Evolutionary conservation across 768 basidiomycete species (phyloP).

Genomic region (Kockovaella imperatae): DNA sequence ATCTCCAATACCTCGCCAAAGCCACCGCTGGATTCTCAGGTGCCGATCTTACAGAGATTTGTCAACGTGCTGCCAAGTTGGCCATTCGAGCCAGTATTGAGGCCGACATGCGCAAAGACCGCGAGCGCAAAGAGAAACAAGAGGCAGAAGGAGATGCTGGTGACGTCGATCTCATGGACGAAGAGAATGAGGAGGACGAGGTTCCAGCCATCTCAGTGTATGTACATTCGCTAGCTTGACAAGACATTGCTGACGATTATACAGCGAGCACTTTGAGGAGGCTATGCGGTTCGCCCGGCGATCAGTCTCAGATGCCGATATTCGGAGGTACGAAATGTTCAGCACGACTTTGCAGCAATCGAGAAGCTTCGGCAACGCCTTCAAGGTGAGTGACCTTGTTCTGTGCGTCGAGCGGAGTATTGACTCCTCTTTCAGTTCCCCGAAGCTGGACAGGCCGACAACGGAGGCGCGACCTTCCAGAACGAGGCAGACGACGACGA

Average conservation of each 20-base stretch:
- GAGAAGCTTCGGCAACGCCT: slow-evolving; percentile 72
- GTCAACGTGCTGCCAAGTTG: slow-evolving; percentile 92
- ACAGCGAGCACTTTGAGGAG: slow-evolving; percentile 92
- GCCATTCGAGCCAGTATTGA: slow-evolving; percentile 95
- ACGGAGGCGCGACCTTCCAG: slow-evolving; percentile 47
- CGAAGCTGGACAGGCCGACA: slow-evolving; percentile 52
- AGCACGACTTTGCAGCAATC: slow-evolving; percentile 54
- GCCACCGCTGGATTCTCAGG: slow-evolving; percentile 96
- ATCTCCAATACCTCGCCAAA: slow-evolving; percentile 79
- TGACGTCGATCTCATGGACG: slow-evolving; percentile 54
- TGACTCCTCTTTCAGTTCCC: slow-evolving; percentile 80
- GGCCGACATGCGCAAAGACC: slow-evolving; percentile 67
- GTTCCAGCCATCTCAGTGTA: slow-evolving; percentile 81
- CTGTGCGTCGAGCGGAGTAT: slow-evolving; percentile 5
- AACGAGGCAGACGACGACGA: slow-evolving; percentile 86
- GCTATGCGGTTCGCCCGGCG: slow-evolving; percentile 97
- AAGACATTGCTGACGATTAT: slow-evolving; percentile 2
- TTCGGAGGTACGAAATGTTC: slow-evolving; percentile 96
- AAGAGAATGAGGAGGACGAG: slow-evolving; percentile 70
- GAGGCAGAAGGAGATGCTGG: slow-evolving; percentile 60
- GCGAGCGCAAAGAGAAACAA: slow-evolving; percentile 74
- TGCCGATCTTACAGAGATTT: slow-evolving; percentile 99
- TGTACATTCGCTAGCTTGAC: slow-evolving; percentile 6
- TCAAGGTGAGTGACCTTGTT: slow-evolving; percentile 51
- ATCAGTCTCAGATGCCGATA: slow-evolving; percentile 92